Conservation (phyloP, 768 basidiomycete species). For the Chiua virens region DNA sequence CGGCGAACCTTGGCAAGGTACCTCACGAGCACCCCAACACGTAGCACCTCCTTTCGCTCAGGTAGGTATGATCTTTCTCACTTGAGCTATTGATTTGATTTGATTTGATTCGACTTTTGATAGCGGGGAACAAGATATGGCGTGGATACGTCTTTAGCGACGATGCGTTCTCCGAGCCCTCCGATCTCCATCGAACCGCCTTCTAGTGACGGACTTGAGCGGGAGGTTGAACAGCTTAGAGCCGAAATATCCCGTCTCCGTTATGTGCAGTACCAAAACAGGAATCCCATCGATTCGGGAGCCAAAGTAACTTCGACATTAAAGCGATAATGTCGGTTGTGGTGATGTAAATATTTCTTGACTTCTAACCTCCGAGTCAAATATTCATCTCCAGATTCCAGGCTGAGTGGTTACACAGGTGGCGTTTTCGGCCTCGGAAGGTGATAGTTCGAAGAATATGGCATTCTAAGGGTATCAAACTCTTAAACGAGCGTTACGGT, state of each 20-base stretch:
- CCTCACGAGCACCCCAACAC: neutral
- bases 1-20: neutral
- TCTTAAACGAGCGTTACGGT: too few relatives aligned
- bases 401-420: too few relatives aligned
- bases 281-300: too few relatives aligned
- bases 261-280: neutral
- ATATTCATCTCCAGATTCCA: too few relatives aligned
- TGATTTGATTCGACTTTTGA: neutral
- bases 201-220: neutral
- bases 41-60: neutral
- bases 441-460: too few relatives aligned
- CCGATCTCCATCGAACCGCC: neutral
- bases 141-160: neutral
- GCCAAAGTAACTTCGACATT: too few relatives aligned
- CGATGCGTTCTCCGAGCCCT: neutral
- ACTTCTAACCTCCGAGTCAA: too few relatives aligned
- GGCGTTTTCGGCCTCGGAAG: too few relatives aligned
- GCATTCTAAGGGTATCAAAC: too few relatives aligned
- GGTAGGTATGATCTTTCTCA: neutral
- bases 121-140: neutral
- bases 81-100: neutral
- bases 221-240: slow-evolving; percentile 5
- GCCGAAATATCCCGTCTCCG: slow-evolving; percentile 15
- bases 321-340: too few relatives aligned
- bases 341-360: too few relatives aligned